Percentiles rank a stretch among this genome's conserved stretches.
Conservation (phyloP, 73 alveolate genomes). For the Paramecium sonneborni region DNA sequence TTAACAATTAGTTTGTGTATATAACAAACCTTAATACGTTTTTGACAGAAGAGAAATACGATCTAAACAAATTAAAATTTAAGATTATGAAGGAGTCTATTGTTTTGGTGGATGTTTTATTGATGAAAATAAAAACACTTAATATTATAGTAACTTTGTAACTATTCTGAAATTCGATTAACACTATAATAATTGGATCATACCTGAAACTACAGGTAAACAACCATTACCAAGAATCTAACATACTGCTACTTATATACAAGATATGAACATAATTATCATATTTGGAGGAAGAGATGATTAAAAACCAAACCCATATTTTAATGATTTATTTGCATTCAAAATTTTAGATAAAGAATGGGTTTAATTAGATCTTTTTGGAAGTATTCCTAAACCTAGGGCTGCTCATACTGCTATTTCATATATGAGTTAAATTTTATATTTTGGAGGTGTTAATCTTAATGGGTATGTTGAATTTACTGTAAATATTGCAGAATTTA, state of each 20-base stretch:
- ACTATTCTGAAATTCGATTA: background rate
- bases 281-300: conserved; percentile 49
- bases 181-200: background rate
- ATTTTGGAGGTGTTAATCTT: background rate
- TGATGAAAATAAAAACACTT: background rate
- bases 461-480: background rate
- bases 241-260: background rate
- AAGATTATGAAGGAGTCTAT: conserved; percentile 35
- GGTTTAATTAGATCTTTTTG: background rate
- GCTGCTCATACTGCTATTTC: background rate
- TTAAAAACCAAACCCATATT: background rate
- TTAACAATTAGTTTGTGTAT: background rate
- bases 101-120: conserved; percentile 43
- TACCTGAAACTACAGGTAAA: conserved; percentile 1
- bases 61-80: background rate
- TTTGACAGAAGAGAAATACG: conserved; percentile 13
- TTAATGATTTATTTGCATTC: conserved; percentile 1
- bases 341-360: conserved; percentile 15
- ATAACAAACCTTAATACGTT: background rate
- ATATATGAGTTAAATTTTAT: background rate
- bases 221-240: background rate
- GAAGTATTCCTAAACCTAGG: background rate
- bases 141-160: background rate
- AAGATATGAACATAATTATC: background rate
- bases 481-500: background rate